These are phyloP conservation scores for Calonectria pseudoreteaudii DNA, from an alignment of 2,329 filamentous ascomycete genomes.

Conservation along the genomic window DNA sequence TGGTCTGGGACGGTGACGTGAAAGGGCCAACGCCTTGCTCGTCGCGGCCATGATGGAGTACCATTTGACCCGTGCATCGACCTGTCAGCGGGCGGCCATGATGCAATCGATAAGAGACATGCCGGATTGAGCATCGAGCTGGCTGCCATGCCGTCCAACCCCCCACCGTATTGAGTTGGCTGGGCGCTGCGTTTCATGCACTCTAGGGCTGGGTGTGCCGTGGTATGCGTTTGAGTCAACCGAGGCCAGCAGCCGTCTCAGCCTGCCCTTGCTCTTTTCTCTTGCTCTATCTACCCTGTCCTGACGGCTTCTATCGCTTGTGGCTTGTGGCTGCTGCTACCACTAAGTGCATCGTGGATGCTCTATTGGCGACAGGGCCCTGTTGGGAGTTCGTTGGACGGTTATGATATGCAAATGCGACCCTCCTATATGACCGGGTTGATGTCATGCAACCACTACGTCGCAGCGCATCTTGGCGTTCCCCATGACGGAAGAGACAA, in stretches of 20 bases:
- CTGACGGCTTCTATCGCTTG: not conserved
- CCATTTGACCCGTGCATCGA: slow-evolving; percentile 40
- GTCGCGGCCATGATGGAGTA: slow-evolving; percentile 24
- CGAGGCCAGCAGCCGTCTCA: not conserved
- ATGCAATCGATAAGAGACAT: slow-evolving; percentile 32
- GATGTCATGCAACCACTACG: slow-evolving; percentile 1
- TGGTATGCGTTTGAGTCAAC: slow-evolving; percentile 7
- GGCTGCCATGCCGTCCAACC: slow-evolving; percentile 25
- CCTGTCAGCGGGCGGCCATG: slow-evolving; percentile 31
- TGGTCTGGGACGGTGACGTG: slow-evolving; percentile 27
- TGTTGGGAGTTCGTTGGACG: not conserved
- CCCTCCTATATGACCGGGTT: not conserved
- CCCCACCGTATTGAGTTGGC: slow-evolving; percentile 7
- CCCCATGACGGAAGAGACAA: slow-evolving; percentile 5
- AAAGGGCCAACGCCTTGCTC: slow-evolving; percentile 22
- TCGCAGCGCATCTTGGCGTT: not conserved
- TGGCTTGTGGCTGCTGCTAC: not conserved
- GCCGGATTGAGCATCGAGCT: slow-evolving; percentile 2
- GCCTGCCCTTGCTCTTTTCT: not conserved
- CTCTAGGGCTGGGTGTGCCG: not conserved
- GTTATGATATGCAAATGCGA: slow-evolving; percentile 6
- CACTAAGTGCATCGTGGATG: not conserved
- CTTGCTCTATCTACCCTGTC: no score
- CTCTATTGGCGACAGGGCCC: not conserved
- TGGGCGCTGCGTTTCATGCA: not conserved